These are phyloP conservation scores for Xylariaceae sp. DNA, from an alignment of 2,329 filamentous ascomycete species.

Conservation along the genomic window DNA sequence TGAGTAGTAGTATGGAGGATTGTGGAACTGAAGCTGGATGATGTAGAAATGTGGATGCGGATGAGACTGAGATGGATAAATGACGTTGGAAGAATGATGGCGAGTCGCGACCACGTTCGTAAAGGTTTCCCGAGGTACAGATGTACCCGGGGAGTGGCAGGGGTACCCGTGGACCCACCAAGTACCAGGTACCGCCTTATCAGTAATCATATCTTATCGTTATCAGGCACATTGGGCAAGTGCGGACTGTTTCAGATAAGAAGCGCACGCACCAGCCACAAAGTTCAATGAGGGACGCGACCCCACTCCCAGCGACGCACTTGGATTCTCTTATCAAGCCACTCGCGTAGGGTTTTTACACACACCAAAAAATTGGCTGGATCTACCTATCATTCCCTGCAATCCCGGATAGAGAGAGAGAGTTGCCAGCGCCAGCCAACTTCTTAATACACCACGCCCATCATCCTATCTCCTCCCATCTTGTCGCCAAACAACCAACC, in stretches of 20 bases:
- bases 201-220: constrained; percentile 3
- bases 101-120: not conserved
- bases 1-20: not conserved
- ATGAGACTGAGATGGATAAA: not conserved
- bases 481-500: constrained; percentile 40
- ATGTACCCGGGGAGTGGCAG: not conserved
- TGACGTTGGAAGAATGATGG: not conserved
- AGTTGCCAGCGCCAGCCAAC: constrained; percentile 20
- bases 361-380: constrained; percentile 31
- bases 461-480: constrained; percentile 45
- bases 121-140: not conserved
- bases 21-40: not conserved
- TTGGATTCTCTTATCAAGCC: constrained; percentile 24
- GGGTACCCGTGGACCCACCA: not conserved
- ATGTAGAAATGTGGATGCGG: not conserved
- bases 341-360: constrained; percentile 32
- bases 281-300: not conserved
- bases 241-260: not conserved
- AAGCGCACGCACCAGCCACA: constrained; percentile 19
- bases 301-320: constrained; percentile 14
- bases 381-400: constrained; percentile 30
- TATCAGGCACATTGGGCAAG: too few species aligned
- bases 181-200: not conserved
- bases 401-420: constrained; percentile 20
- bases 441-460: constrained; percentile 26